Conservation (phyloP, 352 stramenopile species). For the Phytophthora capsici region DNA sequence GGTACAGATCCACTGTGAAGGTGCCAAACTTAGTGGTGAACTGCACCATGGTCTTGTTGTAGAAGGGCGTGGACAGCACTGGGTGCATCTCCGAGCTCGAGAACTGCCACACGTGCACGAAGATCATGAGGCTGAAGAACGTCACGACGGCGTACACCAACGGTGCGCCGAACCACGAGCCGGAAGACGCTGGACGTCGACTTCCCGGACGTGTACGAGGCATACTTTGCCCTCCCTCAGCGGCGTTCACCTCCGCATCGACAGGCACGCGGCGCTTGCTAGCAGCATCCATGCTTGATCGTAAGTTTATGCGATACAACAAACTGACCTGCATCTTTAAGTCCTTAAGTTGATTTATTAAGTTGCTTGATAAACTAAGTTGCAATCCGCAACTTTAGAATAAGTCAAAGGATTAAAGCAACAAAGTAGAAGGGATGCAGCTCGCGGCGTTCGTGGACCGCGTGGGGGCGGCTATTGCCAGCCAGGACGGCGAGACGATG, state of each 20-base stretch:
- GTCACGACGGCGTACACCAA: slow-evolving; percentile 49
- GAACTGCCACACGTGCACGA: slow-evolving; percentile 74
- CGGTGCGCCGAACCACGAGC: slow-evolving; percentile 49
- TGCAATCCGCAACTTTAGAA: slow-evolving; percentile 5
- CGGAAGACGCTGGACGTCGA: slow-evolving; percentile 10
- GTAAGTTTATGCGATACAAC: slow-evolving; percentile 6
- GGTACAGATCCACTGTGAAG: slow-evolving; percentile 84
- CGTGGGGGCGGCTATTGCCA: slow-evolving; percentile 53
- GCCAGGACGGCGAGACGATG: slow-evolving; percentile 57
- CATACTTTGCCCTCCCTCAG: slow-evolving; percentile 13
- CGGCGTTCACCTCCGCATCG: slow-evolving; percentile 25
- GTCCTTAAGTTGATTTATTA: neutral
- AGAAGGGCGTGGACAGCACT: slow-evolving; percentile 65
- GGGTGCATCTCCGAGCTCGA: slow-evolving; percentile 46
- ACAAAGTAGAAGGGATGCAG: slow-evolving; percentile 45
- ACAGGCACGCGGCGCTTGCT: slow-evolving; percentile 40
- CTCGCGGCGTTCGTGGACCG: slow-evolving; percentile 68
- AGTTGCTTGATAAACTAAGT: neutral
- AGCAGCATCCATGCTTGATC: slow-evolving; percentile 29
- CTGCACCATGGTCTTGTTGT: slow-evolving; percentile 85
- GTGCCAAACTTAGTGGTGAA: slow-evolving; percentile 79
- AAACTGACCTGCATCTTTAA: neutral
- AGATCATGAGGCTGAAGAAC: slow-evolving; percentile 64
- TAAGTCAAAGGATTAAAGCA: neutral
- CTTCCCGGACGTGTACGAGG: slow-evolving; percentile 6